These are phyloP conservation scores for Aspergillus indologenus DNA, from an alignment of 495 filamentous ascomycete species.

Conservation along the genomic window DNA sequence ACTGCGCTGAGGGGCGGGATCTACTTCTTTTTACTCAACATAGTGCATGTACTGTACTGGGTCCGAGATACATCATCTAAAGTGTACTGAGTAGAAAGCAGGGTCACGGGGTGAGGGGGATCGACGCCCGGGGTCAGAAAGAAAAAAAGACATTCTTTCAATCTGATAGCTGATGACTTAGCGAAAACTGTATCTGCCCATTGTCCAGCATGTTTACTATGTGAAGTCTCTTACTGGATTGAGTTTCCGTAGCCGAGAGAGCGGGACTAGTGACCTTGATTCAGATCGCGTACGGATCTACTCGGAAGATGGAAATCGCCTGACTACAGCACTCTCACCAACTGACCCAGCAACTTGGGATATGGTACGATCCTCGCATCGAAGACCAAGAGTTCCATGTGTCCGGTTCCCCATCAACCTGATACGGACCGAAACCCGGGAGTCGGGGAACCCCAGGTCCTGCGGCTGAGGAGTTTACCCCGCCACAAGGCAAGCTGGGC, in stretches of 20 bases:
- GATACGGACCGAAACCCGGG: background rate
- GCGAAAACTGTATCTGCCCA: background rate
- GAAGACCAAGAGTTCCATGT: background rate
- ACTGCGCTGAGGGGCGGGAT: background rate
- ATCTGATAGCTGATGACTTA: background rate
- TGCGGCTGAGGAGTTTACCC: background rate
- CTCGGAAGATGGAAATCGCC: background rate
- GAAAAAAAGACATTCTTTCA: background rate
- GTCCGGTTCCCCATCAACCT: background rate
- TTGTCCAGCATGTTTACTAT: background rate
- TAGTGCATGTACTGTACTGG: too few relatives aligned
- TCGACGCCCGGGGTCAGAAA: background rate
- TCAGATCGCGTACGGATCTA: background rate
- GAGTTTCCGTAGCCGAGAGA: background rate
- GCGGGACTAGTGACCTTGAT: background rate
- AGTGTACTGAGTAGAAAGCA: background rate
- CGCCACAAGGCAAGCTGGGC: background rate
- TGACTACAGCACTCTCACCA: background rate
- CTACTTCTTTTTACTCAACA: background rate
- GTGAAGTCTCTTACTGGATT: background rate
- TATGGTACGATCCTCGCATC: background rate
- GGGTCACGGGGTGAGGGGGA: conserved; percentile 14
- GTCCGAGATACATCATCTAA: background rate
- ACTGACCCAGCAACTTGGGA: background rate
- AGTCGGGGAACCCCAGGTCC: background rate